Base-by-base conservation (phyloP, 768 basidiomycete species). In the Cystofilobasidium ferigula region DNA sequence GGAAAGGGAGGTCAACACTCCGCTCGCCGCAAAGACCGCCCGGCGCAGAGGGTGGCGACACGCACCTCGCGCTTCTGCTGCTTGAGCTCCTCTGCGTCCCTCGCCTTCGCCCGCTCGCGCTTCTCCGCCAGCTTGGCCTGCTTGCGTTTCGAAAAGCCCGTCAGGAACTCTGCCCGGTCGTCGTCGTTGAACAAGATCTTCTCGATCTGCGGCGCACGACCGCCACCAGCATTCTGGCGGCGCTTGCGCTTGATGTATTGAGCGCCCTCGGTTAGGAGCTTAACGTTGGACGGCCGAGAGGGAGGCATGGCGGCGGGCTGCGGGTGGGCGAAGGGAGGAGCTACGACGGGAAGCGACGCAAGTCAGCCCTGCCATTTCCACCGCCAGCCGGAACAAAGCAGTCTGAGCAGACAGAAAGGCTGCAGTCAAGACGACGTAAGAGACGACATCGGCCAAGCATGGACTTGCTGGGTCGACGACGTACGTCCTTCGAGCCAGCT, bases 101-200 rank as follows among this genome's bases (percentile, higher is more conserved):
- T 56, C 62, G 63, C 56, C 42, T 57, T 68, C 2, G 67, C 67
- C 42, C 62, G 62, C 56, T 68, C 67, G n/a, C 60, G 30, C 62
- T 63, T 68, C 48, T 57, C 67, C 12, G 56, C 53, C 30, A 68
- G 34, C 61, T 63, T 68, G 35, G 67, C 67, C 62, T 68, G 61
- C 62, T 68, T 68, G 42, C 67, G 42, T 45, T 68, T 68, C 35
- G 43, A 48, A 45, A 68, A 68, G 1, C 67, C 67, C 18, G 67
- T 68, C 61, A 68, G 24, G 56, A 68, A 68, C 57, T 68, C 67
- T 24, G 56, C 61, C 56, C 67, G 61, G 47, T 54, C 62, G 28
- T 68, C 67, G 36, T 68, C 67, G 57, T 68, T 61, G 60, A 68
- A 68, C 1, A 68, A 32, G 20, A 68, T 61, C 56, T 60, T 68